Conservation (phyloP, 2,329 filamentous ascomycete species). For the Calonectria pseudoreteaudii region DNA sequence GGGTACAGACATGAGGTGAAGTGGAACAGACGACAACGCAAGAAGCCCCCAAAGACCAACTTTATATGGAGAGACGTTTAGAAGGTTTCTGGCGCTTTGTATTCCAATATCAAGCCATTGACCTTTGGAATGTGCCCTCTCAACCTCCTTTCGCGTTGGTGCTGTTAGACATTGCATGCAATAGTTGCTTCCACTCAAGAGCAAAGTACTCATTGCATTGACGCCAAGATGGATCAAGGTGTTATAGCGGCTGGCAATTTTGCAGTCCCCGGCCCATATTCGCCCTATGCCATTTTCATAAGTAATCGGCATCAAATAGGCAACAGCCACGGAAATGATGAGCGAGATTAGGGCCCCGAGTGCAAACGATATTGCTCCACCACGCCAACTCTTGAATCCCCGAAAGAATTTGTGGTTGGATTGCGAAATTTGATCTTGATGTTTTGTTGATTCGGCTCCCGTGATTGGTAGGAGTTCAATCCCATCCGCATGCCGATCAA, state of each 20-base stretch:
- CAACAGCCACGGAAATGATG: neutral
- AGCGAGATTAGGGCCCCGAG: neutral
- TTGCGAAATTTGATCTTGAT: neutral
- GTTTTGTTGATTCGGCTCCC: neutral
- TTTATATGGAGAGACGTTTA: neutral
- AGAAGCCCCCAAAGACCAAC: neutral
- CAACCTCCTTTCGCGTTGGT: slow-evolving; percentile 45
- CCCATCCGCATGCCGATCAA: neutral
- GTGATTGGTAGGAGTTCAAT: neutral
- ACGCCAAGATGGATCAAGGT: neutral
- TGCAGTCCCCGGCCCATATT: neutral
- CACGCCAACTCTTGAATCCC: neutral
- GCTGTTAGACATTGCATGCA: slow-evolving; percentile 48
- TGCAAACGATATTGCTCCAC: neutral
- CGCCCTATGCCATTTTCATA: neutral
- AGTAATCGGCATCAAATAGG: neutral
- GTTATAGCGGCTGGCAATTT: neutral
- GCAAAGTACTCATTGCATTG: slow-evolving; percentile 1
- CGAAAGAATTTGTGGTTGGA: neutral
- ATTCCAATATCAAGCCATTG: slow-evolving; percentile 31
- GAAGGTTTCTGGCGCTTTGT: slow-evolving; percentile 23
- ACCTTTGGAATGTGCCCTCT: slow-evolving; percentile 27
- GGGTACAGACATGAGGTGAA: slow-evolving; percentile 11
- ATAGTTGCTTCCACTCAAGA: slow-evolving; percentile 44
- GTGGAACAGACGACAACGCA: neutral